Evolutionary conservation across 2,329 filamentous ascomycete genomes (phyloP).

Genomic region (Hymenoscyphus fructigenus): DNA sequence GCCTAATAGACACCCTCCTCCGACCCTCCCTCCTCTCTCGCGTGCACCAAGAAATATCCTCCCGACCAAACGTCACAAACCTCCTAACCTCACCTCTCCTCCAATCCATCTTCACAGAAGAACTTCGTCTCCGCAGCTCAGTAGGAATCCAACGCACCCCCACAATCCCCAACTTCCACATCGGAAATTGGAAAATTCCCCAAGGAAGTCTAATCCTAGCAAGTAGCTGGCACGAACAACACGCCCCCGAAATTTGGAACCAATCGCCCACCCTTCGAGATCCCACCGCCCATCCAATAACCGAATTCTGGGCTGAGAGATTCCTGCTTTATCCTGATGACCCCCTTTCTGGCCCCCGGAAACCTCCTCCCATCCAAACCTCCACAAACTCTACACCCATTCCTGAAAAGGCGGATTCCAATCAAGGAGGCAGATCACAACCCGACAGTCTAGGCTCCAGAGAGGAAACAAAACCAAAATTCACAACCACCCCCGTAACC

Average conservation of each 20-base stretch:
- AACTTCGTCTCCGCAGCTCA: slow-evolving; percentile 33
- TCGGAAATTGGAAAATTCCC: slow-evolving; percentile 34
- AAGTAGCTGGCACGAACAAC: slow-evolving; percentile 28
- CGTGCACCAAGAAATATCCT: slow-evolving; percentile 28
- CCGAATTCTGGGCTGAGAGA: slow-evolving; percentile 35
- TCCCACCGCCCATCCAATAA: slow-evolving; percentile 25
- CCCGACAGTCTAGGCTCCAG: no score
- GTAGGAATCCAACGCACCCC: slow-evolving; percentile 23
- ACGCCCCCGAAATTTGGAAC: slow-evolving; percentile 31
- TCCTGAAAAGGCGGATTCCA: neutral
- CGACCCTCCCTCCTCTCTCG: slow-evolving; percentile 24
- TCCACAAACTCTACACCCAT: neutral
- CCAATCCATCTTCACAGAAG: slow-evolving; percentile 40
- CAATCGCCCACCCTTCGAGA: slow-evolving; percentile 17
- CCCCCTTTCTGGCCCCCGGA: slow-evolving; percentile 25
- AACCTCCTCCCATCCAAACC: neutral
- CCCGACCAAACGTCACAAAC: neutral
- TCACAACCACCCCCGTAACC: slow-evolving; percentile 31
- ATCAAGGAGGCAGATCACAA: no score
- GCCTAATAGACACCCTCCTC: slow-evolving; percentile 28
- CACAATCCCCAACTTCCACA: slow-evolving; percentile 26
- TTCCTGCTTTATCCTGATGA: slow-evolving; percentile 34
- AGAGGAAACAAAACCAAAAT: slow-evolving; percentile 19
- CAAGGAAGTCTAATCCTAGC: slow-evolving; percentile 31
- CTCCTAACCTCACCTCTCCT: slow-evolving; percentile 33